phyloP scores from a whole-genome alignment of 805 yeast genomes.

The Candida insectorum region DNA sequence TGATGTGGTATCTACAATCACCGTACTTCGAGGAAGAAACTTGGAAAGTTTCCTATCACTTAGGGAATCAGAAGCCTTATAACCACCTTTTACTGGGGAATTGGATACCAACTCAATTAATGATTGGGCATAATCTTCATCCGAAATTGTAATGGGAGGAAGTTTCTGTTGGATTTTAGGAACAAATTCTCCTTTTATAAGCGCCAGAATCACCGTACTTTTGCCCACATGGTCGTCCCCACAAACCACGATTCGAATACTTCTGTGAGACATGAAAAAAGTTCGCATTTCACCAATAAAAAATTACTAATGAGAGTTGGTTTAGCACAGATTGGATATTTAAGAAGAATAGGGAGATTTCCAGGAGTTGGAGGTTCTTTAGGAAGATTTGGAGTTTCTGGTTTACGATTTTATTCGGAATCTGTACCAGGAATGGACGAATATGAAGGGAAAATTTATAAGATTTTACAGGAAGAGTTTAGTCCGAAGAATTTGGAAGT shows the following conservation, averaged over 20 bases:
- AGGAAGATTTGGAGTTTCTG: too few species aligned
- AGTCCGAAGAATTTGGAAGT: conserved; percentile 65
- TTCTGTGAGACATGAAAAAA: conserved; percentile 17
- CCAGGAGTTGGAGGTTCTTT: too few species aligned
- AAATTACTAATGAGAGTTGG: too few species aligned
- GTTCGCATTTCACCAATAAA: too few species aligned
- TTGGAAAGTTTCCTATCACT: conserved; percentile 19
- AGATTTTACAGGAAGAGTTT: conserved; percentile 52
- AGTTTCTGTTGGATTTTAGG: conserved; percentile 73
- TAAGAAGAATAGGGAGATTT: too few species aligned
- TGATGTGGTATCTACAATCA: conserved; percentile 77
- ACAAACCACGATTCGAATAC: conserved; percentile 80
- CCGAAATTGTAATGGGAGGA: conserved; percentile 82
- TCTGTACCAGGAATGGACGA: too few species aligned
- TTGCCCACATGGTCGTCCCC: conserved; percentile 95
- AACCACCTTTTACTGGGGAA: conserved; percentile 9
- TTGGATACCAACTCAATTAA: conserved; percentile 17
- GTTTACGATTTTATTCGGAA: conserved; percentile 1
- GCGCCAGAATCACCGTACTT: conserved; percentile 71
- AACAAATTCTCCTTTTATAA: conserved; percentile 78
- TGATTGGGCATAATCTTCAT: conserved; percentile 51
- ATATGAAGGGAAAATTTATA: conserved; percentile 62
- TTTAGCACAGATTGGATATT: too few species aligned
- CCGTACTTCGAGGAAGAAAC: conserved; percentile 48
- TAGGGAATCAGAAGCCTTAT: conserved; percentile 3